phyloP scores from a whole-genome alignment of 2,329 filamentous ascomycete species.

The Botrytis cinerea region DNA sequence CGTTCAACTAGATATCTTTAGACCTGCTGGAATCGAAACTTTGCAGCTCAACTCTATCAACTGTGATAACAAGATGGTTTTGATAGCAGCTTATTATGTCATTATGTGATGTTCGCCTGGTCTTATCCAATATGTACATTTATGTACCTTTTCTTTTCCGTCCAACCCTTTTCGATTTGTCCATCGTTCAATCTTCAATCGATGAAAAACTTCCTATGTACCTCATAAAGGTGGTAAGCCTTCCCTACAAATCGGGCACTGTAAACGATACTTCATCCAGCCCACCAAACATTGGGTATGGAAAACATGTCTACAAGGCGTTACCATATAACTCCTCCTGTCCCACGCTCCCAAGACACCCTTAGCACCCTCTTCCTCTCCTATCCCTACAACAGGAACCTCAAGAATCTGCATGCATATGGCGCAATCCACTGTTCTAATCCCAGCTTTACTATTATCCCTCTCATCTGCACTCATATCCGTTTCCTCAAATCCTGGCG shows the following conservation, averaged over 20 bases:
- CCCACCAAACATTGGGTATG: conserved; percentile 89
- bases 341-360: conserved; percentile 71
- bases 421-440: conserved; percentile 77
- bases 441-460: conserved; percentile 48
- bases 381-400: conserved; percentile 73
- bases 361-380: conserved; percentile 47
- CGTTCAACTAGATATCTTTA: not conserved
- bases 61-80: not conserved
- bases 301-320: conserved; percentile 94
- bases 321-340: conserved; percentile 90
- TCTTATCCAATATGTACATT: not conserved
- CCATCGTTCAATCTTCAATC: not conserved
- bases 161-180: no score
- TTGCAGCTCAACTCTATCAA: not conserved
- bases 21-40: not conserved
- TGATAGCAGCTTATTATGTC: not conserved
- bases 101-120: no score
- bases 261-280: conserved; percentile 91
- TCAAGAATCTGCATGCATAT: conserved; percentile 93
- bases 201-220: not conserved
- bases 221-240: conserved; percentile 78
- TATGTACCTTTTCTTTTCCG: not conserved
- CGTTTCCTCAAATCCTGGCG: conserved; percentile 32
- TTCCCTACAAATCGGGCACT: conserved; percentile 95
- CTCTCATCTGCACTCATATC: conserved; percentile 28